phyloP scores from a whole-genome alignment of 192 early-diverging fungal genomes.

The Podila epigama region DNA sequence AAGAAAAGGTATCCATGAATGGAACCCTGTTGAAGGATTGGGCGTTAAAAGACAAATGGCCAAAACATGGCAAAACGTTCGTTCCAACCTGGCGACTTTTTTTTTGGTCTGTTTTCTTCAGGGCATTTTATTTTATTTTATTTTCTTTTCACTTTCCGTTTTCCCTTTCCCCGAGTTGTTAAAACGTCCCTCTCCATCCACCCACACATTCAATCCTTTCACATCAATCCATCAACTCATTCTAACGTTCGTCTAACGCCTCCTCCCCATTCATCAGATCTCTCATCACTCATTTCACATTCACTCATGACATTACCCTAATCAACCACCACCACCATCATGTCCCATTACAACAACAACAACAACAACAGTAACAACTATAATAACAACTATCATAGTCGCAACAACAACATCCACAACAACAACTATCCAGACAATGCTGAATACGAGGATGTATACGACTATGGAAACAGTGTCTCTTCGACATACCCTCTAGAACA shows the following conservation, averaged over 20 bases:
- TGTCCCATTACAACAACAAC: not conserved
- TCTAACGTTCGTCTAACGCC: not conserved
- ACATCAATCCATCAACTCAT: too few species aligned
- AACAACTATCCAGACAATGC: not conserved
- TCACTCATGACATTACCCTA: not conserved
- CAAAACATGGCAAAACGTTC: too few species aligned
- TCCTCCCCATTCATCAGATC: not conserved
- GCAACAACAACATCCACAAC: not conserved
- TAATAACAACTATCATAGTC: not conserved
- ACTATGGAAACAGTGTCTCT: too few species aligned
- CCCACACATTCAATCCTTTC: not conserved
- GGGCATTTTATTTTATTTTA: not conserved
- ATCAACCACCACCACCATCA: not conserved
- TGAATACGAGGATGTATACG: not conserved
- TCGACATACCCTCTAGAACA: not conserved
- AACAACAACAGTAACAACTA: not conserved
- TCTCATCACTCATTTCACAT: not conserved
- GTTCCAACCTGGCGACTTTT: too few species aligned
- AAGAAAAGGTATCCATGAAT: too few species aligned
- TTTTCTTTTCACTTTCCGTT: not conserved
- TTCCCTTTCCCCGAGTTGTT: too few species aligned
- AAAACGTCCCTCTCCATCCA: not conserved
- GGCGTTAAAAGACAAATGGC: too few species aligned
- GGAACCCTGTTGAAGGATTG: too few species aligned
- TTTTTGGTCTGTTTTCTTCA: too few species aligned